Percentiles rank a stretch among this genome's conserved stretches.
phyloP scores from a whole-genome alignment of 805 yeast genomes.

The Ogataea dorogensis region DNA sequence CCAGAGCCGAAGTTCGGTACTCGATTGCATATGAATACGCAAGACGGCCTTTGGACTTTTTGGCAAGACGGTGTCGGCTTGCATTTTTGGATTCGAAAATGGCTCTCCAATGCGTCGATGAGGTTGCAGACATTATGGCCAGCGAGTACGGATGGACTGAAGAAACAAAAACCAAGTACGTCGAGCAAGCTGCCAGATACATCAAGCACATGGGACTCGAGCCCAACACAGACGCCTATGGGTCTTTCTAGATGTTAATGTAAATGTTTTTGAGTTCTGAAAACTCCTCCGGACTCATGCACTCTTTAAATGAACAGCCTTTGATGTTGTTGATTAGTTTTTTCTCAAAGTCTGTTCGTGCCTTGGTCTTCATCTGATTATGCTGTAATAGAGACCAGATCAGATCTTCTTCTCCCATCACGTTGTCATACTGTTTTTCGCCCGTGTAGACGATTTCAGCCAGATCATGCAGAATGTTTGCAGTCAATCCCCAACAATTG shows the following conservation, averaged over 20 bases:
- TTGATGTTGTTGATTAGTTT: conserved; percentile 45
- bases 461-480: conserved; percentile 71
- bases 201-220: conserved; percentile 60
- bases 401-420: conserved; percentile 64
- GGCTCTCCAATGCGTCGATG: conserved; percentile 76
- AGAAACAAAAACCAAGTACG: conserved; percentile 53
- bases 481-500: conserved; percentile 83
- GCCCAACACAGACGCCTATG: conserved; percentile 28
- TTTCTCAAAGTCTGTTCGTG: conserved; percentile 53
- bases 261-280: conserved; percentile 42
- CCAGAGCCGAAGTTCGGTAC: conserved; percentile 86
- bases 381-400: conserved; percentile 52
- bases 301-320: conserved; percentile 43
- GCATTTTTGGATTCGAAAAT: conserved; percentile 88
- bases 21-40: conserved; percentile 80
- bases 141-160: conserved; percentile 73
- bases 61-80: conserved; percentile 89
- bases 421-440: conserved; percentile 27
- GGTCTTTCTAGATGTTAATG: conserved; percentile 23
- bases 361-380: conserved; percentile 48
- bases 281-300: conserved; percentile 45
- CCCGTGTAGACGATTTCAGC: conserved; percentile 54
- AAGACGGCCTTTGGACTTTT: conserved; percentile 84
- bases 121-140: conserved; percentile 83
- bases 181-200: conserved; percentile 49